phyloP scores from a whole-genome alignment of 768 basidiomycete genomes.

The Psilocybe sp. region DNA sequence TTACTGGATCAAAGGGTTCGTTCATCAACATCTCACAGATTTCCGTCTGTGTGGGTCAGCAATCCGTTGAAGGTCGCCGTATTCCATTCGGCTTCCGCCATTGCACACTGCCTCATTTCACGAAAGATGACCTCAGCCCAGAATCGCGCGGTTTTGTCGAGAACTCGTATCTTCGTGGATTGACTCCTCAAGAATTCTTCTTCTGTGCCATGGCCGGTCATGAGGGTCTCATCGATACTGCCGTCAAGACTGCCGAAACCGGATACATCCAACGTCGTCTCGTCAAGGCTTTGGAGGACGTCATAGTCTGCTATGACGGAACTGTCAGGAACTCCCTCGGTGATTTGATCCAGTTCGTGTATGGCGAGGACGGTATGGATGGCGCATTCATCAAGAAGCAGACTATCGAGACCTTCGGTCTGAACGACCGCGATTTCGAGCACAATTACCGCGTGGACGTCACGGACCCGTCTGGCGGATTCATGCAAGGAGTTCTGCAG shows the following conservation, averaged over 20 bases:
- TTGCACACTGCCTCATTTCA: slow-evolving; percentile 94
- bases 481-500: slow-evolving; percentile 76
- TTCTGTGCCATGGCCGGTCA: slow-evolving; percentile 99
- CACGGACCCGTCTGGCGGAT: slow-evolving; percentile 78
- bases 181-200: slow-evolving; percentile 99
- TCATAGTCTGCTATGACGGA: slow-evolving; percentile 96
- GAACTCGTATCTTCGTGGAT: slow-evolving; percentile 93
- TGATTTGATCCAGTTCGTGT: slow-evolving; percentile 93
- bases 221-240: slow-evolving; percentile 98
- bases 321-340: slow-evolving; percentile 97
- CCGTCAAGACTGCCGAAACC: slow-evolving; percentile 99
- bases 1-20: slow-evolving; percentile 97
- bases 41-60: slow-evolving; percentile 99
- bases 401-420: slow-evolving; percentile 83
- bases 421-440: slow-evolving; percentile 82
- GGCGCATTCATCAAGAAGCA: slow-evolving; percentile 97
- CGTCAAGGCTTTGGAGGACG: slow-evolving; percentile 97
- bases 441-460: slow-evolving; percentile 94
- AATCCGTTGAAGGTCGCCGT: slow-evolving; percentile 96
- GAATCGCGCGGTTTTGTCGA: slow-evolving; percentile 98
- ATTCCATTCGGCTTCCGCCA: slow-evolving; percentile 98
- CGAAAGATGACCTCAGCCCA: slow-evolving; percentile 97
- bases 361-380: slow-evolving; percentile 99
- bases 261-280: slow-evolving; percentile 98
- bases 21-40: slow-evolving; percentile 99